Percentiles rank a stretch among this genome's conserved stretches.
Conservation (phyloP, 441 rosid species). For the Corymbia calophylla region DNA sequence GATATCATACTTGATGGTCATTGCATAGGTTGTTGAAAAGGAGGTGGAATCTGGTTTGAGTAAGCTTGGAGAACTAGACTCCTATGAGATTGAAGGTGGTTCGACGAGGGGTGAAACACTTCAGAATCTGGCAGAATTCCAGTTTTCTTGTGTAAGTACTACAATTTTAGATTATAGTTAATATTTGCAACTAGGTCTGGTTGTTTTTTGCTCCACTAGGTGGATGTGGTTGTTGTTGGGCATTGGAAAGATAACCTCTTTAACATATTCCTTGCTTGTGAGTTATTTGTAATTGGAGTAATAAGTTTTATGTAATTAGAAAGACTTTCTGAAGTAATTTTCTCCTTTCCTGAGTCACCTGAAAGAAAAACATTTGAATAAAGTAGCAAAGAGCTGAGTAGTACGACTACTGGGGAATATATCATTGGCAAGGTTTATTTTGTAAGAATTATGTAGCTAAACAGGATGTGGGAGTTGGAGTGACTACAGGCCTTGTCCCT, state of each 20-base stretch:
- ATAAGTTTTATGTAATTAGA: background rate
- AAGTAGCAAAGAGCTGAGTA: background rate
- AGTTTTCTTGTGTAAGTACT: slow-evolving; percentile 87
- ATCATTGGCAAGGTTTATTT: background rate
- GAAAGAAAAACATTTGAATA: background rate
- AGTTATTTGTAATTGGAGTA: background rate
- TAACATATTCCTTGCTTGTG: background rate
- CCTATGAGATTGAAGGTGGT: slow-evolving; percentile 96
- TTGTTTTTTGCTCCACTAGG: background rate
- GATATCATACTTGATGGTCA: slow-evolving; percentile 1
- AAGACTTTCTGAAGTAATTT: background rate
- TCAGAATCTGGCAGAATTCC: slow-evolving; percentile 91
- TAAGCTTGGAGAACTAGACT: slow-evolving; percentile 76
- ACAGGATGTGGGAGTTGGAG: background rate
- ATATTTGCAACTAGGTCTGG: background rate
- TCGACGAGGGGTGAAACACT: slow-evolving; percentile 87
- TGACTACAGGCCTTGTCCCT: background rate
- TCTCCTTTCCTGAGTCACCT: background rate
- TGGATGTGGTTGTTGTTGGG: background rate
- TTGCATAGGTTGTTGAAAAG: slow-evolving; percentile 65
- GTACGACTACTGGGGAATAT: background rate
- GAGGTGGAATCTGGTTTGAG: slow-evolving; percentile 79
- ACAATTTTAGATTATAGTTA: background rate
- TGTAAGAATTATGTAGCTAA: background rate
- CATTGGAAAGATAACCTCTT: background rate